These are phyloP conservation scores for Penicillium aurantiogriseum DNA, from an alignment of 2,329 filamentous ascomycete genomes.

Conservation along the genomic window DNA sequence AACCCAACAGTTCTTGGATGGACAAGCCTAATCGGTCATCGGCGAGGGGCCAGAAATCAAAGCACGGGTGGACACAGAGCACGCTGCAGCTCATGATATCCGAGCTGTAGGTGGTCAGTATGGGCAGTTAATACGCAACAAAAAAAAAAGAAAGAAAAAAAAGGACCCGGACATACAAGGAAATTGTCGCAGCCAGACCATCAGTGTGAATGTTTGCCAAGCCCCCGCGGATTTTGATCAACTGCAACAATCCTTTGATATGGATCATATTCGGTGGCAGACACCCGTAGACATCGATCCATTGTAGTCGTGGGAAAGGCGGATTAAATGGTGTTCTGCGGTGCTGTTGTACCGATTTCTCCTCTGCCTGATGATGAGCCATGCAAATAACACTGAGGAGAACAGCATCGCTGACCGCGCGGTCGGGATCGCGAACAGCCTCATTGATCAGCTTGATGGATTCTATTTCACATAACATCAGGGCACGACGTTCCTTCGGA, in stretches of 20 bases:
- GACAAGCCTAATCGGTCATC: conserved; percentile 18
- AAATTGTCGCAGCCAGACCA: conserved; percentile 39
- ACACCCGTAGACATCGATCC: conserved; percentile 38
- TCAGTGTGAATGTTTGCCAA: conserved; percentile 36
- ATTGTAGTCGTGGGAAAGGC: conserved; percentile 37
- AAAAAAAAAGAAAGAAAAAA: neutral
- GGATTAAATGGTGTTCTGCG: conserved; percentile 32
- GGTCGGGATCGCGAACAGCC: conserved; percentile 32
- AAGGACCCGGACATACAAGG: conserved; percentile 32
- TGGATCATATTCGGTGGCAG: conserved; percentile 38
- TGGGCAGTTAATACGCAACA: neutral
- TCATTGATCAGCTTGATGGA: conserved; percentile 38
- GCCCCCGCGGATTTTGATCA: conserved; percentile 39
- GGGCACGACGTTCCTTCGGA: conserved; percentile 22
- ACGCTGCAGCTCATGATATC: conserved; percentile 29
- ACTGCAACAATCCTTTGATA: conserved; percentile 34
- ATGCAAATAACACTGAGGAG: conserved; percentile 39
- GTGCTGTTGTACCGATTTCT: conserved; percentile 13
- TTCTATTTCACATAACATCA: conserved; percentile 32
- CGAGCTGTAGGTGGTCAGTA: conserved; percentile 23
- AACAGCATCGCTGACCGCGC: conserved; percentile 35
- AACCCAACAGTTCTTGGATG: conserved; percentile 29
- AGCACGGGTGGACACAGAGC: conserved; percentile 25
- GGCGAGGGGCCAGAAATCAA: conserved; percentile 29
- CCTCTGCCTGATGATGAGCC: conserved; percentile 31